These are phyloP conservation scores for Coemansia sp. DNA, from an alignment of 192 early-diverging fungal genomes.

Conservation along the genomic window DNA sequence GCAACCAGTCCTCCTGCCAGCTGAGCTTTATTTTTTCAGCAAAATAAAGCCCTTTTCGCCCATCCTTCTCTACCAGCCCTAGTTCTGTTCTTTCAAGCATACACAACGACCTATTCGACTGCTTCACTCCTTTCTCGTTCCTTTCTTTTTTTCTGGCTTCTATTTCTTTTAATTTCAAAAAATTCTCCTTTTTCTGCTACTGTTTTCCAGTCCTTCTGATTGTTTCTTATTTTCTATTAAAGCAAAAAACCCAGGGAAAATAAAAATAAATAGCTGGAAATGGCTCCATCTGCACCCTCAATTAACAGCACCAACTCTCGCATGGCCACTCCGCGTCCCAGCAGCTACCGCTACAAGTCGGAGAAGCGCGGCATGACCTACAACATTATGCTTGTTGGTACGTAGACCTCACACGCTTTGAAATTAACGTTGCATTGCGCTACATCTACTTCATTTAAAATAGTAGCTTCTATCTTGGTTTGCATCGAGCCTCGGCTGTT, in stretches of 20 bases:
- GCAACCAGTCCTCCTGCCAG: background rate
- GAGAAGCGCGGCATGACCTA: conserved; percentile 96
- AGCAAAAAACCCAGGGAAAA: background rate
- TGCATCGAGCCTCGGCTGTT: background rate
- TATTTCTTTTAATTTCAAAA: background rate
- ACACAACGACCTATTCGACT: too few species aligned
- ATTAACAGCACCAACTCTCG: conserved; percentile 50
- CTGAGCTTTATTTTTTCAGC: background rate
- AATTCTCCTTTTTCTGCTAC: conserved; percentile 8
- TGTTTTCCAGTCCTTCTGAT: background rate
- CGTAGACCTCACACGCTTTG: conserved; percentile 18
- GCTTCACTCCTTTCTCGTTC: conserved; percentile 5
- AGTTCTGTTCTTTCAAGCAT: too few species aligned
- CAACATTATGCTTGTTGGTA: conserved; percentile 97
- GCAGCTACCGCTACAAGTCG: conserved; percentile 79
- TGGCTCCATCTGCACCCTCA: conserved; percentile 53
- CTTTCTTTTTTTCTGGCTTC: conserved; percentile 4
- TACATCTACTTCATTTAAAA: background rate
- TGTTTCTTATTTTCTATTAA: background rate
- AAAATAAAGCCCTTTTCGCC: background rate
- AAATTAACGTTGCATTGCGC: background rate
- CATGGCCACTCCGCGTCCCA: conserved; percentile 51
- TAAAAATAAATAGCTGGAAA: conserved; percentile 10
- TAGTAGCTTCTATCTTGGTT: too few species aligned
- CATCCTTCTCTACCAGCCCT: too few species aligned